Percentiles rank a stretch among this genome's conserved stretches.
These are phyloP conservation scores for Anthostomella pinea DNA, from an alignment of 2,329 filamentous ascomycete genomes.

Conservation along the genomic window DNA sequence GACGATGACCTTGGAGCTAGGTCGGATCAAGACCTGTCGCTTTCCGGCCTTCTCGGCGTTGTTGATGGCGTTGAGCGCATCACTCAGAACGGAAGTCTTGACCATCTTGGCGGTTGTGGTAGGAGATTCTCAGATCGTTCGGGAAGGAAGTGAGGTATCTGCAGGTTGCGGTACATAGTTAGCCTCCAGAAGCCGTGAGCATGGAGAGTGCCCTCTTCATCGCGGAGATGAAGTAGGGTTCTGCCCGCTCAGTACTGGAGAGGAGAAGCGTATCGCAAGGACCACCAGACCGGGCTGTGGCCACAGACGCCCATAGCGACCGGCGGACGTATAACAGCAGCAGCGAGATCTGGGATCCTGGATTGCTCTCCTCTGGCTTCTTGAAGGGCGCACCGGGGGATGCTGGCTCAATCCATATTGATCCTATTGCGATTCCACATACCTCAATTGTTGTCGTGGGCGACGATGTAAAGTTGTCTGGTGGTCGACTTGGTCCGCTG, in stretches of 20 bases:
- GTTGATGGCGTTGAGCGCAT: conserved; percentile 99
- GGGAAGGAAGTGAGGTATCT: conserved; percentile 63
- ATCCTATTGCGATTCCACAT: conserved; percentile 35
- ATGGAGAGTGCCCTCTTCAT: conserved; percentile 65
- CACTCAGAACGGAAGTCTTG: conserved; percentile 98
- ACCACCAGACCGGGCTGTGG: conserved; percentile 19
- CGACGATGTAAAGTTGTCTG: conserved; percentile 11
- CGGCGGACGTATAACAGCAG: no score
- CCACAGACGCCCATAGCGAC: no score
- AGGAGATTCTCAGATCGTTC: conserved; percentile 77
- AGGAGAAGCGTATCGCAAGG: conserved; percentile 63
- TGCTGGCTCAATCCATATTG: conserved; percentile 35
- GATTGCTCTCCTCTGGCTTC: conserved; percentile 64
- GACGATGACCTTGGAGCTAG: conserved; percentile 98
- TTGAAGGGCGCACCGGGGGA: conserved; percentile 36
- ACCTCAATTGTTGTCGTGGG: conserved; percentile 37
- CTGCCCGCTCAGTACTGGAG: conserved; percentile 65
- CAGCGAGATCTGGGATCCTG: no score
- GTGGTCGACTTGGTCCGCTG: conserved; percentile 24
- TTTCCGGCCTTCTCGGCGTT: conserved; percentile 99
- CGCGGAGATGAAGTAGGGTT: conserved; percentile 57
- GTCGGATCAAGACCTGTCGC: conserved; percentile 97
- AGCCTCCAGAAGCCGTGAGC: conserved; percentile 63
- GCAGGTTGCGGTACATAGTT: conserved; percentile 45
- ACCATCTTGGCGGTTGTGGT: conserved; percentile 81